A percentile compares a stretch with the other conserved stretches of the same genome.
Conservation (phyloP, 192 early-diverging fungal genomes). For the Spizellomyces sp. region DNA sequence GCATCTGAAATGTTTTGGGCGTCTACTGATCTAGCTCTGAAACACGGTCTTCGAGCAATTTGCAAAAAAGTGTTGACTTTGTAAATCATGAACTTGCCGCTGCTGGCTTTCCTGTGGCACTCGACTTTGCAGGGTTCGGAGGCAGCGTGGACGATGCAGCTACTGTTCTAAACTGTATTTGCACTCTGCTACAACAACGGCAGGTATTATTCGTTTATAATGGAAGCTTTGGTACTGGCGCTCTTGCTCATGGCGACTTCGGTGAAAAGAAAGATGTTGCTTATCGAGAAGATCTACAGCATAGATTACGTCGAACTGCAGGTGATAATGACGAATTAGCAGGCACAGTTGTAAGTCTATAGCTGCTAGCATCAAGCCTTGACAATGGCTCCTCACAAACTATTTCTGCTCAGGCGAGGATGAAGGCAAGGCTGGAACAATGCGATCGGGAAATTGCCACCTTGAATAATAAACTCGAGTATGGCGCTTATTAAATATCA, state of each 20-base stretch:
- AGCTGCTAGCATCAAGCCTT: too few relatives aligned
- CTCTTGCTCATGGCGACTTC: neutral
- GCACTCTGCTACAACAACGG: conserved; percentile 32
- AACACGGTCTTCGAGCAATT: too few relatives aligned
- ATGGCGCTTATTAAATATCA: neutral
- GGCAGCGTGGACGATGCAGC: conserved; percentile 13
- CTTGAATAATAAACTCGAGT: conserved; percentile 23
- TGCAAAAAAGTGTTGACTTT: conserved; percentile 22
- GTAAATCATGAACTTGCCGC: conserved; percentile 29
- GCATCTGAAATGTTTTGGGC: too few relatives aligned
- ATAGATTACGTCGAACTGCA: conserved; percentile 18
- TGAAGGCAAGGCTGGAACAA: conserved; percentile 27
- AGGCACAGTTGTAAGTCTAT: conserved; percentile 2
- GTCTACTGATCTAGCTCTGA: too few relatives aligned
- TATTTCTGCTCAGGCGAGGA: conserved; percentile 11
- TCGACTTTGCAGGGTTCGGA: conserved; percentile 15
- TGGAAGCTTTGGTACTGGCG: neutral
- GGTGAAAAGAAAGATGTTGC: conserved; percentile 27
- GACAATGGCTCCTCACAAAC: neutral
- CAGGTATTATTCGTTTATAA: conserved; percentile 10
- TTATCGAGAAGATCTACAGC: conserved; percentile 30
- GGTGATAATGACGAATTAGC: conserved; percentile 29
- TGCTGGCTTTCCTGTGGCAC: conserved; percentile 28
- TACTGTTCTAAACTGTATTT: conserved; percentile 26
- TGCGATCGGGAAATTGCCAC: conserved; percentile 11